Percentiles rank a stretch among this genome's conserved stretches.
phyloP scores from a whole-genome alignment of 2,329 filamentous ascomycete species.

The Fusarium mangiferae region DNA sequence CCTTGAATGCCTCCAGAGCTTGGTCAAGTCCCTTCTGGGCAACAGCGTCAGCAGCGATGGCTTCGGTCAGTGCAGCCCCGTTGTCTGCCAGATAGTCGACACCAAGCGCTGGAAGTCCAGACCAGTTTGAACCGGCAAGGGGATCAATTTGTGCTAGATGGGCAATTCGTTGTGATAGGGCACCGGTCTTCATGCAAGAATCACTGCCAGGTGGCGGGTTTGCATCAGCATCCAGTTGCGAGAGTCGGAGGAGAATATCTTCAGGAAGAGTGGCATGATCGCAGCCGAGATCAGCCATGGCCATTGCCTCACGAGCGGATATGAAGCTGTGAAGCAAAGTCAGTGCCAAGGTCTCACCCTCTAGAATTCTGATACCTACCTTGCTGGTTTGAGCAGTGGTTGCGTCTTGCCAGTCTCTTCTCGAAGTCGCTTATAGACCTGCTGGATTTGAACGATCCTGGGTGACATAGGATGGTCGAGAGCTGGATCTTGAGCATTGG shows the following conservation, averaged over 20 bases:
- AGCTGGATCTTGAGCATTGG: conserved; percentile 4
- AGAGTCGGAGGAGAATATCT: not conserved
- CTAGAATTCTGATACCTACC: not conserved
- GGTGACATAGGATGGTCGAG: conserved; percentile 14
- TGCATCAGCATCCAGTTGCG: not conserved
- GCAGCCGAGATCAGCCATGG: conserved; percentile 1
- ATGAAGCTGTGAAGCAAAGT: not conserved
- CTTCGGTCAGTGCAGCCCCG: not conserved
- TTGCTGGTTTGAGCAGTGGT: conserved; percentile 3
- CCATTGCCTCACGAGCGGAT: not conserved
- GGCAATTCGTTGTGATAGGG: not conserved
- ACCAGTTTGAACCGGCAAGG: not conserved
- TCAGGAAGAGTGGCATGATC: not conserved
- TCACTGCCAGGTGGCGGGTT: not conserved
- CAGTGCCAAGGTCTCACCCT: rapidly evolving
- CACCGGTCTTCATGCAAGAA: not conserved
- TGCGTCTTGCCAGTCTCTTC: not conserved
- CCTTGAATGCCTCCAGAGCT: not conserved
- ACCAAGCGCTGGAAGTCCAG: not conserved
- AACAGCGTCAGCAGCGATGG: not conserved
- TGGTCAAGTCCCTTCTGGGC: not conserved
- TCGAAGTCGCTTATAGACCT: not conserved
- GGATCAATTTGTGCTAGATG: not conserved
- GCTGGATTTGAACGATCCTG: not conserved
- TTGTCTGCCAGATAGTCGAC: not conserved